These are phyloP conservation scores for Nitzschia sp. DNA, from an alignment of 108 stramenopile genomes.

Conservation along the genomic window DNA sequence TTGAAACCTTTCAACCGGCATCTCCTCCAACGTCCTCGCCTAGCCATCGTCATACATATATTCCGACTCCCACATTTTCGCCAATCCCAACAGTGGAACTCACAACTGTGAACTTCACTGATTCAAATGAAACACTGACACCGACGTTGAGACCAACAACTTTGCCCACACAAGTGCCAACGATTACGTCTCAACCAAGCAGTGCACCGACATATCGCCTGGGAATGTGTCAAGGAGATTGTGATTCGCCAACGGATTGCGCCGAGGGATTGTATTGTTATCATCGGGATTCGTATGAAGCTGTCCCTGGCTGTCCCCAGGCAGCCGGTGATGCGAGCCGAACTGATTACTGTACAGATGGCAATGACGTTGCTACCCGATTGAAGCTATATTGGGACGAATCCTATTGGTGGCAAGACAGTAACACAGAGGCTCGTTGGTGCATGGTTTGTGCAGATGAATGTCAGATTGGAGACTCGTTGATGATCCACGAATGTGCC, in stretches of 20 bases:
- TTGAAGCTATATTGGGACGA: constrained; percentile 21
- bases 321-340: constrained; percentile 7
- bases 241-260: constrained; percentile 26
- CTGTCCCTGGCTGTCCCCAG: constrained; percentile 32
- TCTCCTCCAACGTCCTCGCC: too few relatives aligned
- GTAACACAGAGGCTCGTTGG: constrained; percentile 32
- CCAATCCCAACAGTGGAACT: background rate
- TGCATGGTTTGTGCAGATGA: constrained; percentile 40
- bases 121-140: background rate
- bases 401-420: constrained; percentile 58
- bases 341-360: constrained; percentile 23
- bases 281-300: constrained; percentile 19
- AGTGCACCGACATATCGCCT: background rate
- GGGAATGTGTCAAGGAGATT: constrained; percentile 28
- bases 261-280: constrained; percentile 18
- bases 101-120: background rate
- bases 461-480: constrained; percentile 2
- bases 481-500: constrained; percentile 6
- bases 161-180: background rate
- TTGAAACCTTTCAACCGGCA: background rate
- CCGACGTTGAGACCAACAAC: background rate
- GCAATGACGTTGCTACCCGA: constrained; percentile 1
- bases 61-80: background rate
- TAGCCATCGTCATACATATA: too few relatives aligned
- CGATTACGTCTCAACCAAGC: background rate